These are phyloP conservation scores for Acanthamoeba culbertsoni DNA, from an alignment of 208 protist species.

Conservation along the genomic window DNA sequence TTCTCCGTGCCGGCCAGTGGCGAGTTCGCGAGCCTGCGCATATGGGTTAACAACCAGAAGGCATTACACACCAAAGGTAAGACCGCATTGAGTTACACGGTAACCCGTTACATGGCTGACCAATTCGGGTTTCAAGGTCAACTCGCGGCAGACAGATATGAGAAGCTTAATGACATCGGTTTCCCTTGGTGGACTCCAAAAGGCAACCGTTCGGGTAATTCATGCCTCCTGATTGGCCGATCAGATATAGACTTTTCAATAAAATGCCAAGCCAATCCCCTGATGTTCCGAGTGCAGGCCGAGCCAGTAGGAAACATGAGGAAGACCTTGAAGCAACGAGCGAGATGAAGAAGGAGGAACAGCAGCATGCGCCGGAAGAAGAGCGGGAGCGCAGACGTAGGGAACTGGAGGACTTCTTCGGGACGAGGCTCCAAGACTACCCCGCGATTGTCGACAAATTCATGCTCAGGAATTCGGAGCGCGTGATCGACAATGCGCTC, in stretches of 20 bases:
- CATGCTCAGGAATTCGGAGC: background rate
- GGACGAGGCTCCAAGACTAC: background rate
- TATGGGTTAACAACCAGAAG: conserved; percentile 53
- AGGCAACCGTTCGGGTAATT: background rate
- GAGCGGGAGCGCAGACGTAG: background rate
- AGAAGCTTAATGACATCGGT: conserved; percentile 21
- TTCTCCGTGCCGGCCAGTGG: background rate
- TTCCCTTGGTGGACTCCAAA: conserved; percentile 41
- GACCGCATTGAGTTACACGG: no score
- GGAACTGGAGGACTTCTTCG: conserved; percentile 32
- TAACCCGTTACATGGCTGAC: background rate
- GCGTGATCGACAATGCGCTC: background rate
- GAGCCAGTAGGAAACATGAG: no score
- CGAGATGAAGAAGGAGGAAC: background rate
- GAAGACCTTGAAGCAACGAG: background rate
- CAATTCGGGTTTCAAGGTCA: background rate
- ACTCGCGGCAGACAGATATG: background rate
- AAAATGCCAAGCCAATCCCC: no score
- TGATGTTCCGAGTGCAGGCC: no score
- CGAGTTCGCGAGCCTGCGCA: background rate
- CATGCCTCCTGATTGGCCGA: no score
- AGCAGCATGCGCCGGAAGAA: background rate
- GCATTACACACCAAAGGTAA: conserved; percentile 33
- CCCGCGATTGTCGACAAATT: background rate
- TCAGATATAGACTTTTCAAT: no score